phyloP scores from a whole-genome alignment of 2,329 filamentous ascomycete genomes.

The Aspergillus vadensis region DNA sequence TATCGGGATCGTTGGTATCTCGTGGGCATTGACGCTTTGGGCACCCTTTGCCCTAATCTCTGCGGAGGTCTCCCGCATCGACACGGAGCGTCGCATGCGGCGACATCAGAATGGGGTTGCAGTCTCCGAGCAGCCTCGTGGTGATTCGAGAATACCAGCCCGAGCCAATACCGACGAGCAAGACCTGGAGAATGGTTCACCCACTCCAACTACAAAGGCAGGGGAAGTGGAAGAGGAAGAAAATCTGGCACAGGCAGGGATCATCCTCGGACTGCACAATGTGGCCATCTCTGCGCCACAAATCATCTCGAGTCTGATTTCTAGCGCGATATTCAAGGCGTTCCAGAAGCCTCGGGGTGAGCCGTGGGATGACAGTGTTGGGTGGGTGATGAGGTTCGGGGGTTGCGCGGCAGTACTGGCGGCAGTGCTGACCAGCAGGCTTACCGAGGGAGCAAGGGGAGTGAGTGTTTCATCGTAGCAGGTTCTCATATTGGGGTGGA shows the following conservation, averaged over 20 bases:
- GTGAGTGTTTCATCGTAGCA: background rate
- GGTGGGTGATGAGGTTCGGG: slow-evolving; percentile 81
- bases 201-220: slow-evolving; percentile 26
- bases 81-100: slow-evolving; percentile 63
- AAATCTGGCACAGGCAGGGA: slow-evolving; percentile 75
- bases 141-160: slow-evolving; percentile 5
- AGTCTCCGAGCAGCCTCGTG: slow-evolving; percentile 9
- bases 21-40: slow-evolving; percentile 92
- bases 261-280: slow-evolving; percentile 93
- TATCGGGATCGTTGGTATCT: slow-evolving; percentile 80
- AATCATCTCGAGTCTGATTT: slow-evolving; percentile 83
- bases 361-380: slow-evolving; percentile 83
- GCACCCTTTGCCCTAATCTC: slow-evolving; percentile 94
- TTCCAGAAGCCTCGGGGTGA: slow-evolving; percentile 85
- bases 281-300: slow-evolving; percentile 91
- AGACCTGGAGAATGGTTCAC: slow-evolving; percentile 32
- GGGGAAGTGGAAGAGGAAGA: slow-evolving; percentile 41
- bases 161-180: slow-evolving; percentile 1
- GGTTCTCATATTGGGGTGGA: background rate
- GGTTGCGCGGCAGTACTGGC: slow-evolving; percentile 77
- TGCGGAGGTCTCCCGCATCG: slow-evolving; percentile 82
- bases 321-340: slow-evolving; percentile 78
- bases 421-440: slow-evolving; percentile 69
- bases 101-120: slow-evolving; percentile 42
- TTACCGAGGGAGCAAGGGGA: slow-evolving; percentile 59